Percentiles rank a stretch among this genome's conserved stretches.
These are phyloP conservation scores for Alternaria novae-zelandiae DNA, from an alignment of 2,329 filamentous ascomycete genomes.

Conservation along the genomic window DNA sequence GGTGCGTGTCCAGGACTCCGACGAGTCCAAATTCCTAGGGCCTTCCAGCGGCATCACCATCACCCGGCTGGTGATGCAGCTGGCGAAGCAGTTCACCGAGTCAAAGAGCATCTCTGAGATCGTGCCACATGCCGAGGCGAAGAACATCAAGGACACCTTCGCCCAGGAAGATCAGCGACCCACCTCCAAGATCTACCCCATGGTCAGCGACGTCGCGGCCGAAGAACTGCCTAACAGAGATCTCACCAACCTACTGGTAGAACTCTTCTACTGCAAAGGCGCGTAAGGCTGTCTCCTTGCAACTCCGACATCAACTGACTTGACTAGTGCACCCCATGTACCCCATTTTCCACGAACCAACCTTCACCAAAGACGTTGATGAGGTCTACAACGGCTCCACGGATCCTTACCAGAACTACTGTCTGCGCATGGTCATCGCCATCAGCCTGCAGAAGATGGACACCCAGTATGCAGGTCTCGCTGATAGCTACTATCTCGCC, in stretches of 20 bases:
- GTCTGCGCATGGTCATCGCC: constrained; percentile 88
- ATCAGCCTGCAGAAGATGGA: constrained; percentile 94
- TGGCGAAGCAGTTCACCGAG: constrained; percentile 92
- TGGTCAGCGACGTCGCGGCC: constrained; percentile 85
- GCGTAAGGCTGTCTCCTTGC: constrained; percentile 11
- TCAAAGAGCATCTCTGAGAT: constrained; percentile 91
- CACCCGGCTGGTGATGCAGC: constrained; percentile 92
- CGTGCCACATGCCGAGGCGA: constrained; percentile 75
- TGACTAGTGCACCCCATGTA: constrained; percentile 81
- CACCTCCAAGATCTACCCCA: constrained; percentile 83
- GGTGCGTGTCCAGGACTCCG: constrained; percentile 81
- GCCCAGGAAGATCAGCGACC: constrained; percentile 69
- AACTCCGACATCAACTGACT: constrained; percentile 18
- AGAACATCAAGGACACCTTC: constrained; percentile 73
- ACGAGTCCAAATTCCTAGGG: constrained; percentile 89
- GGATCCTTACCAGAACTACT: constrained; percentile 86
- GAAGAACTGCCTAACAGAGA: constrained; percentile 74
- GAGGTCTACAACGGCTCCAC: constrained; percentile 78
- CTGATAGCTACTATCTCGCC: constrained; percentile 92
- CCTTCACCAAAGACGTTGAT: constrained; percentile 76
- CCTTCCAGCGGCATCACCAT: constrained; percentile 96
- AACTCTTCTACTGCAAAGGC: constrained; percentile 88
- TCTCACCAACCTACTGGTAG: constrained; percentile 78
- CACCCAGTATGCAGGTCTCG: constrained; percentile 86
- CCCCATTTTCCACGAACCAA: constrained; percentile 83